These are phyloP conservation scores for Crithidia sp. DNA, from an alignment of 208 protist genomes.

Conservation along the genomic window DNA sequence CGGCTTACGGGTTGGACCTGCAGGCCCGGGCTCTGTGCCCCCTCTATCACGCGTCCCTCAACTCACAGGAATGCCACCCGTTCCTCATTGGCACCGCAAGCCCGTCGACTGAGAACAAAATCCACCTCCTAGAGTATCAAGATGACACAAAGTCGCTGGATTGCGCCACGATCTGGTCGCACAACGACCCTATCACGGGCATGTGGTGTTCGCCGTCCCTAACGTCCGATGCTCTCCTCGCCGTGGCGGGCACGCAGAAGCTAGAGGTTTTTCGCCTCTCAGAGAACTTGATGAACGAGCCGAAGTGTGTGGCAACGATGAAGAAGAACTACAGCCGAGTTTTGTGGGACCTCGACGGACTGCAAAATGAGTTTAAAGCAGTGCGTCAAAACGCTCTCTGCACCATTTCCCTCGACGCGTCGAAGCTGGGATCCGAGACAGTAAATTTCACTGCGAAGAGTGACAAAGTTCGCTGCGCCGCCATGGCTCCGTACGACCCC, in stretches of 20 bases:
- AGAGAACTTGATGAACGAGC: conserved; percentile 47
- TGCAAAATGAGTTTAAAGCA: conserved; percentile 64
- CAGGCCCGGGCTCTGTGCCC: conserved; percentile 58
- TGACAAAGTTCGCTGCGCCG: conserved; percentile 43
- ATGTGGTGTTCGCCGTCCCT: conserved; percentile 75
- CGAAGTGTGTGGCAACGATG: conserved; percentile 39
- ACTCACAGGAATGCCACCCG: conserved; percentile 44
- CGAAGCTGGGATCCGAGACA: conserved; percentile 46
- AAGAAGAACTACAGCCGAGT: conserved; percentile 37
- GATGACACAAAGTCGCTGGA: conserved; percentile 68
- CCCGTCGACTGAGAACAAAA: conserved; percentile 65
- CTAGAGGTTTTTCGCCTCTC: conserved; percentile 46
- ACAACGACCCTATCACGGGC: conserved; percentile 54
- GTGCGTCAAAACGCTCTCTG: conserved; percentile 34
- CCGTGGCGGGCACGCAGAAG: conserved; percentile 31
- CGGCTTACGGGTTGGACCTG: conserved; percentile 68
- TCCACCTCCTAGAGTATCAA: conserved; percentile 76
- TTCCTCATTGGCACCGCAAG: conserved; percentile 79
- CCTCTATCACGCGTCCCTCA: conserved; percentile 56
- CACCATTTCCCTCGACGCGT: conserved; percentile 40
- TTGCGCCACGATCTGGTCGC: conserved; percentile 65
- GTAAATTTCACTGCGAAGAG: conserved; percentile 28
- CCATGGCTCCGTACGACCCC: conserved; percentile 78
- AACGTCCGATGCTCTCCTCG: conserved; percentile 48
- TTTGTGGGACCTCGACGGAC: conserved; percentile 85